Evolutionary conservation across 2,329 filamentous ascomycete genomes (phyloP).

Genomic region (Colletotrichum kahawae): DNA sequence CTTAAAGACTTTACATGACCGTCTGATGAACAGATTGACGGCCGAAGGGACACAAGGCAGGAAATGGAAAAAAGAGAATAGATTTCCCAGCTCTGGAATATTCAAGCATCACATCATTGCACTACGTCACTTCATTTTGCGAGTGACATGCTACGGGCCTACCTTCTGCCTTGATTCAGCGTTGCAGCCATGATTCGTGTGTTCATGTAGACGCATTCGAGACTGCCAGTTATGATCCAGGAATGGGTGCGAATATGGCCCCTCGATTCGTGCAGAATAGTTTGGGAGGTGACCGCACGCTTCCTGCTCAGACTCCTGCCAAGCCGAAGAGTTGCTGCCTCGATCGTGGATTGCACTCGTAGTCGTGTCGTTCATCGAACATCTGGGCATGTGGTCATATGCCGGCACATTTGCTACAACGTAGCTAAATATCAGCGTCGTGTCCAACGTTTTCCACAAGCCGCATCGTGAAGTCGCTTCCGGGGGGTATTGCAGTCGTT

Average conservation of each 20-base stretch:
- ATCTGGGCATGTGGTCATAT: rapidly evolving
- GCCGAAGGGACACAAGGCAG: background rate
- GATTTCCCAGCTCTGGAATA: constrained; percentile 9
- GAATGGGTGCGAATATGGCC: too few relatives aligned
- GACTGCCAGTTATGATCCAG: background rate
- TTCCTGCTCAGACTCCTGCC: background rate
- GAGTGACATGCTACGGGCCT: background rate
- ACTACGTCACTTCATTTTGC: background rate
- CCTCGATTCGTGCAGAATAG: background rate
- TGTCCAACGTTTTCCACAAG: background rate
- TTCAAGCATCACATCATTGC: background rate
- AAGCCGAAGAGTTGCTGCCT: too few relatives aligned
- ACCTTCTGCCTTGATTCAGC: background rate
- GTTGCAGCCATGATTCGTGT: background rate
- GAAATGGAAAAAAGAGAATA: constrained; percentile 7
- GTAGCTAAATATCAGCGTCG: background rate
- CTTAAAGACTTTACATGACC: background rate
- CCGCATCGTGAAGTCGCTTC: background rate
- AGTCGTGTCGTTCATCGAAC: background rate
- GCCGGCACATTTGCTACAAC: background rate
- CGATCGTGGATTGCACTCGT: background rate
- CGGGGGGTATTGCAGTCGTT: background rate
- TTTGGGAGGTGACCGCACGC: background rate
- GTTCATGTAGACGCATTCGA: too few relatives aligned
- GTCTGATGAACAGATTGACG: background rate